Base-by-base conservation (phyloP, 768 basidiomycete genomes). In the Mrakia frigida region DNA sequence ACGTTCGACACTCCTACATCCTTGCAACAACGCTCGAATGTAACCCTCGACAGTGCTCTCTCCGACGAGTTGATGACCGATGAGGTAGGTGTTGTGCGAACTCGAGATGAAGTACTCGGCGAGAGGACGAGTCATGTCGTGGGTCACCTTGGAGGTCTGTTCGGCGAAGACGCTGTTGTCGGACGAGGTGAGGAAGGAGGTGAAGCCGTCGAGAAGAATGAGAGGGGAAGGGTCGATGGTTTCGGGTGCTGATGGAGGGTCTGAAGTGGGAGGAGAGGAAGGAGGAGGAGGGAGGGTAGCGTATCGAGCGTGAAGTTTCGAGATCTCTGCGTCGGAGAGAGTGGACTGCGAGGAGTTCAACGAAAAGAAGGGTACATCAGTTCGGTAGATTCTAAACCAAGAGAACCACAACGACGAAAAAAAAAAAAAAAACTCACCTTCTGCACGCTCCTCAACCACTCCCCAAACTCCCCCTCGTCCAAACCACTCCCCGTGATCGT, bases 1-100 rank as follows among this genome's bases (percentile, higher is more conserved):
- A 94, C 95, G 83, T 83, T 98, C 95, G 39, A 98, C 95, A 74
- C 92, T 93, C n/a, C 95, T 88, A 82, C 94, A 96, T 50, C 92
- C 89, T 70, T 91, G 92, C 59, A 97, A 85, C 56, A 98, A 85
- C 0, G 94, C 94, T 0, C 96, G 87, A 74, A 98, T 94, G 82
- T 98, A 98, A 0, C 96, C 89, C 81, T 97, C 95, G 37, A 93
- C 88, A 0, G 94, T 94, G 78, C 92, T 93, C 41, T 90, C 89
- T 6, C 96, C 96, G 41, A 84, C 80, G 80, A 59, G 94, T 87
- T 84, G 84, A 77, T 83, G 81, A 1, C 84, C 84, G 21, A 83
- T 79, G 6, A 84, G 80, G 73, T 84, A 84, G 0, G 84, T 84
- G 5, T 98, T 98, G 82, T 98, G 95, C 13, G 92, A 93, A 16